Base-by-base conservation (phyloP, 2,329 filamentous ascomycete genomes). In the Alternaria longipes region DNA sequence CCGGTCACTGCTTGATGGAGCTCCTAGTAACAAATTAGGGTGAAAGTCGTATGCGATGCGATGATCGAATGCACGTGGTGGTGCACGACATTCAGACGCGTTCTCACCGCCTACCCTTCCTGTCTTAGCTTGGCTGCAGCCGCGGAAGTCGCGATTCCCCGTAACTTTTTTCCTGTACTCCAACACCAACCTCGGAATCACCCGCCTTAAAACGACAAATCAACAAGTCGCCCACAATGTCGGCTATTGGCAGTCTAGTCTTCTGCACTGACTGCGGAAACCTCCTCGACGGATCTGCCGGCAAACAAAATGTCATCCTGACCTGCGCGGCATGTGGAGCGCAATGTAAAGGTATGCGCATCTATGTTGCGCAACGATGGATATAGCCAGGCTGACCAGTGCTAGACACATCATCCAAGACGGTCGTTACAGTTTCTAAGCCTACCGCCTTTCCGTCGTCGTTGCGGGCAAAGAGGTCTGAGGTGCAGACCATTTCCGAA, bases 251-350 rank as follows among this genome's bases (percentile, higher is more conserved):
- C 57, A 94, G 93, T 54, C 85, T 98, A 41, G 90, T 97, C 36
- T 98, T 98, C 80, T 98, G 94, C 83, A 92, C 86, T 55, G 92
- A 94, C 77, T 98, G 94, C 79, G 94, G 94, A 63, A 97, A 97
- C 78, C 85, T 97, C 4, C 84, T 98, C 41, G 93, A 95, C 54
- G 87, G 90, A 54, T 93, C 91, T 47, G 90, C 90, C 65, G 92
- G 91, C 62, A 90, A 89, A 60, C 85, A 88, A 69, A 91, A 93
- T 75, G 90, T 91, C 58, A 86, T 91, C 59, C 82, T 98, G 59
- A 85, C 86, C 67, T 99, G 94, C 84, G 91, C 92, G 72, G 90
- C 94, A 77, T 98, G 94, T 79, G 92, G 91, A 64, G 88, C 91
- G 41, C 87, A 91, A 20, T 56, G 55, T 42, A 60, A 56, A 52